Conservation (phyloP, 2,329 filamentous ascomycete species). For the Magnaporthiopsis rhizophila region DNA sequence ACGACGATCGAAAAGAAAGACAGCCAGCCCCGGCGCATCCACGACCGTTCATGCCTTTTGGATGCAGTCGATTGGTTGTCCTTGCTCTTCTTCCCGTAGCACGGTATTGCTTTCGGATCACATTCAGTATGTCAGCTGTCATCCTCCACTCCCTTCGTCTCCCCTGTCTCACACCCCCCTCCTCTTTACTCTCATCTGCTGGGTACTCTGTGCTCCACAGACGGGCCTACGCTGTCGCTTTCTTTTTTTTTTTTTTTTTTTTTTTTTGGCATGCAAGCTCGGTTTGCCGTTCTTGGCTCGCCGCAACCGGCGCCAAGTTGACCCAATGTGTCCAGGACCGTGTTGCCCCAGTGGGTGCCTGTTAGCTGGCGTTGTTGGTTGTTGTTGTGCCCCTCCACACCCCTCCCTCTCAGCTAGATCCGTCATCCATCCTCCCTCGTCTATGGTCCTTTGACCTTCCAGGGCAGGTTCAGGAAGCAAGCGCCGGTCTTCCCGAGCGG, state of each 20-base stretch:
- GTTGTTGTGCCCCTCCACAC: background rate
- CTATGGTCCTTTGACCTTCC: background rate
- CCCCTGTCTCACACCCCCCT: background rate
- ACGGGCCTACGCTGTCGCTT: background rate
- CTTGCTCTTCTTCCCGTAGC: background rate
- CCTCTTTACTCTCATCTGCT: background rate
- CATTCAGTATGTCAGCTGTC: background rate
- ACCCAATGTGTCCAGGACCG: background rate
- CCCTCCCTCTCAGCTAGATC: background rate
- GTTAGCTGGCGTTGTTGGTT: background rate
- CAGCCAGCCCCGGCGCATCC: background rate
- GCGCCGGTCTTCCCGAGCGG: background rate
- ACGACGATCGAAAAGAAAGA: background rate
- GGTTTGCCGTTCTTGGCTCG: background rate
- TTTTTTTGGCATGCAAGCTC: background rate
- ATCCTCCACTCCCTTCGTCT: background rate
- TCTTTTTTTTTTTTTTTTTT: background rate
- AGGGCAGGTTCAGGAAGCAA: background rate
- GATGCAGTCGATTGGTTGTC: background rate
- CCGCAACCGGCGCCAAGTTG: background rate
- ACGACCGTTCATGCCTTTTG: background rate
- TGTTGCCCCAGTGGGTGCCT: background rate
- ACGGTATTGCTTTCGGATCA: background rate
- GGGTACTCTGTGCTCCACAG: background rate
- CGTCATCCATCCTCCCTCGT: background rate